These are phyloP conservation scores for Zygotorulaspora sp. DNA, from an alignment of 805 yeast genomes.

Conservation along the genomic window DNA sequence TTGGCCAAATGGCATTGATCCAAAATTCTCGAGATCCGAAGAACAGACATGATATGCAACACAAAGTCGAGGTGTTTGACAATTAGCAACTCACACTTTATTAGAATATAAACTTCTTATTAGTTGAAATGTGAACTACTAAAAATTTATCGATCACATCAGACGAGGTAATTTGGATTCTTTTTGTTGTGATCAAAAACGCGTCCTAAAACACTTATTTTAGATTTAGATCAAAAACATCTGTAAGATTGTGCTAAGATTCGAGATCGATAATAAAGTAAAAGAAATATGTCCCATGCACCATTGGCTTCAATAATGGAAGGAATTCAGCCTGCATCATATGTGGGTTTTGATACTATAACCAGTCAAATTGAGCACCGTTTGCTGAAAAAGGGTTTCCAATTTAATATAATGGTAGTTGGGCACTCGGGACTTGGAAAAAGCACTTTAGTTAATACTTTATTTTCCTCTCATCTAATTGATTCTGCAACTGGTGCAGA, in stretches of 20 bases:
- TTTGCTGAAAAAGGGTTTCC: conserved; percentile 86
- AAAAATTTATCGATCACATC: background rate
- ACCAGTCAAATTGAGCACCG: conserved; percentile 93
- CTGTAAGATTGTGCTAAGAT: no score
- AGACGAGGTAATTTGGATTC: no score
- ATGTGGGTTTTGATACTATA: conserved; percentile 96
- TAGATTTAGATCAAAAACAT: no score
- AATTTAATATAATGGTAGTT: conserved; percentile 89
- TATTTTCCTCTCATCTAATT: conserved; percentile 78
- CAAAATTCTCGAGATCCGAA: background rate
- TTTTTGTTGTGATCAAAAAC: conserved; percentile 8
- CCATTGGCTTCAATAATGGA: conserved; percentile 4
- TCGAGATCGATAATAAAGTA: no score
- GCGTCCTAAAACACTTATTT: no score
- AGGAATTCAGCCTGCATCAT: conserved; percentile 53
- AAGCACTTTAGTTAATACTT: conserved; percentile 83
- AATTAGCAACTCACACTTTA: no score
- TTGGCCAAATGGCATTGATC: background rate
- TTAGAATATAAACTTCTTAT: no score
- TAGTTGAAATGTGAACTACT: background rate
- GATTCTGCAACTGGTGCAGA: conserved; percentile 65
- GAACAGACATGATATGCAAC: background rate
- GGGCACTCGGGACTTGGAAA: conserved; percentile 94
- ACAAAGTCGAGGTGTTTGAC: no score
- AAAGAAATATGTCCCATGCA: conserved; percentile 8